Evolutionary conservation across 495 filamentous ascomycete species (phyloP).

Genomic region (Aspergillus asperescens): DNA sequence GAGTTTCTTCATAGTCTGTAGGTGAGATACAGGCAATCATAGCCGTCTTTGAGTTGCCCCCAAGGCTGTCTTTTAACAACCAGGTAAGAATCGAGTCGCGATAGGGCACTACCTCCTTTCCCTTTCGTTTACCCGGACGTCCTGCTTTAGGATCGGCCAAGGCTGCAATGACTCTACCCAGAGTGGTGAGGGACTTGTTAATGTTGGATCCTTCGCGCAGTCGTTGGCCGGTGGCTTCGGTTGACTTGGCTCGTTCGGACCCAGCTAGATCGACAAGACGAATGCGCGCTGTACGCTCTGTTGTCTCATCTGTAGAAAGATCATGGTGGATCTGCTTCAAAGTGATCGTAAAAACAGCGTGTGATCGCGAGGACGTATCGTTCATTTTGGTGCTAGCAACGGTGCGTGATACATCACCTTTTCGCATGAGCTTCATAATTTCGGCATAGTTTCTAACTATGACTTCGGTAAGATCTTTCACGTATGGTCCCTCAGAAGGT

Average conservation of each 20-base stretch:
- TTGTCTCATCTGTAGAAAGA: slow-evolving; percentile 89
- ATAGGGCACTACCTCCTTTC: slow-evolving; percentile 78
- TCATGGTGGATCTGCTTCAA: slow-evolving; percentile 96
- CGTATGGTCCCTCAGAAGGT: slow-evolving; percentile 91
- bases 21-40: slow-evolving; percentile 99
- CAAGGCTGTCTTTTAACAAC: slow-evolving; percentile 90
- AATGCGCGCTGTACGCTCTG: slow-evolving; percentile 88
- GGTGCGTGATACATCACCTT: slow-evolving; percentile 82
- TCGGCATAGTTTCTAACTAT: slow-evolving; percentile 78
- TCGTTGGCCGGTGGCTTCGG: slow-evolving; percentile 85
- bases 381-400: slow-evolving; percentile 99
- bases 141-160: slow-evolving; percentile 73
- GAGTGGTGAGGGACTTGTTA: slow-evolving; percentile 95
- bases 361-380: slow-evolving; percentile 87
- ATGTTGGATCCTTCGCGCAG: slow-evolving; percentile 95
- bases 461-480: slow-evolving; percentile 91
- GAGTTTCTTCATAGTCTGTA: slow-evolving; percentile 93
- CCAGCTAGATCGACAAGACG: slow-evolving; percentile 93
- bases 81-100: slow-evolving; percentile 97
- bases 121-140: slow-evolving; percentile 46
- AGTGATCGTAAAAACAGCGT: slow-evolving; percentile 97
- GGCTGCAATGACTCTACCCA: slow-evolving; percentile 95
- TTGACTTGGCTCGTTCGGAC: slow-evolving; percentile 90
- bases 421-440: slow-evolving; percentile 83
- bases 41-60: slow-evolving; percentile 94